These are phyloP conservation scores for Globisporangium cystogenes DNA, from an alignment of 352 stramenopile species.

Conservation along the genomic window DNA sequence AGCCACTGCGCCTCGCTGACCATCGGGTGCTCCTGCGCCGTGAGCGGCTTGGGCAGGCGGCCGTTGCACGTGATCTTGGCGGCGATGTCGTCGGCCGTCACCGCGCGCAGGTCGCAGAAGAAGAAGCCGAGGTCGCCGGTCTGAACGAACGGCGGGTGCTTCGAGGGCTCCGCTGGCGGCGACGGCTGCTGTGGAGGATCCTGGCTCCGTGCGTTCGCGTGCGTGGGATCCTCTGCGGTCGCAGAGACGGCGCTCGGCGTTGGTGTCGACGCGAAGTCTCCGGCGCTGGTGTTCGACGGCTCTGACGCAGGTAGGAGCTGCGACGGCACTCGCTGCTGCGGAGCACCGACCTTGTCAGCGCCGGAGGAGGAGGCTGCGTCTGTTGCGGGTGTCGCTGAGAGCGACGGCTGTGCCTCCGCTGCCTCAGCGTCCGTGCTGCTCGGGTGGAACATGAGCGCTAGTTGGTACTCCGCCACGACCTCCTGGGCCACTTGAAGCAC, in stretches of 20 bases:
- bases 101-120: constrained; percentile 49
- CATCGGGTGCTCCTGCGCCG: constrained; percentile 42
- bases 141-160: constrained; percentile 22
- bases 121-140: constrained; percentile 52
- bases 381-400: background rate
- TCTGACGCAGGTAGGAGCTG: background rate
- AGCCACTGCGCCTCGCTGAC: constrained; percentile 65
- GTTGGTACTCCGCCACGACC: constrained; percentile 53
- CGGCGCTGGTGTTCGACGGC: background rate
- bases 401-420: background rate
- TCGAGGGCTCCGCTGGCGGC: background rate
- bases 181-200: background rate
- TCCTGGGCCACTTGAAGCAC: constrained; percentile 29
- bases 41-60: constrained; percentile 41
- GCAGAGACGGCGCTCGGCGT: background rate
- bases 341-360: too few species aligned
- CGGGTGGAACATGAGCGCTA: constrained; percentile 28
- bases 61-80: constrained; percentile 61
- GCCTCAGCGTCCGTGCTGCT: background rate
- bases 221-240: background rate
- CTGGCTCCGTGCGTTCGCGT: too few species aligned
- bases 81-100: constrained; percentile 23
- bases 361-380: background rate
- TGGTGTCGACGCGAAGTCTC: background rate
- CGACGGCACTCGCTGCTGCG: background rate